A percentile compares a stretch with the other conserved stretches of the same genome.
Evolutionary conservation across 192 early-diverging fungal genomes (phyloP).

Genomic region (Coemansia sp.): DNA sequence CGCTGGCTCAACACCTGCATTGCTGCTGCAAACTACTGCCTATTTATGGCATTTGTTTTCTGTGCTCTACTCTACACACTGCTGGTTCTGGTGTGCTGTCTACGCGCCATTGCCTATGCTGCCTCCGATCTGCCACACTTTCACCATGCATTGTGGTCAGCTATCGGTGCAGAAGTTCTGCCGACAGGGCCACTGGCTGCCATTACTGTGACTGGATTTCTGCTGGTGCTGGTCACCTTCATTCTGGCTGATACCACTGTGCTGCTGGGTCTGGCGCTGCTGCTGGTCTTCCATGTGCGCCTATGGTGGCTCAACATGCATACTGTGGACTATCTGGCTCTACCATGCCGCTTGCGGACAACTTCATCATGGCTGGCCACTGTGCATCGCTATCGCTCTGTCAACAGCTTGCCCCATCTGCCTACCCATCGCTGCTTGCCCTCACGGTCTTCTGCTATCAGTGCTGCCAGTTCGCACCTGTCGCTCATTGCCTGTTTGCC

Average conservation of each 20-base stretch:
- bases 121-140: slow-evolving; percentile 15
- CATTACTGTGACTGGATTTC: slow-evolving; percentile 8
- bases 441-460: slow-evolving; percentile 27
- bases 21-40: slow-evolving; percentile 23
- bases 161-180: slow-evolving; percentile 10
- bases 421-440: slow-evolving; percentile 21
- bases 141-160: slow-evolving; percentile 13
- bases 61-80: slow-evolving; percentile 18
- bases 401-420: slow-evolving; percentile 1
- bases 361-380: slow-evolving; percentile 13
- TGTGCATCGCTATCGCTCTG: slow-evolving; percentile 25
- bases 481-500: slow-evolving; percentile 18
- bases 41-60: slow-evolving; percentile 32
- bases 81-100: slow-evolving; percentile 24
- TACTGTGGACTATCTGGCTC: slow-evolving; percentile 34
- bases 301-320: slow-evolving; percentile 35
- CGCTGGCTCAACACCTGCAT: slow-evolving; percentile 45
- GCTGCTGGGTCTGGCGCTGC: slow-evolving; percentile 23
- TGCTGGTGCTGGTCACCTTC: slow-evolving; percentile 23
- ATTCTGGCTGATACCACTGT: slow-evolving; percentile 24
- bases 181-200: slow-evolving; percentile 3
- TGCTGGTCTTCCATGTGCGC: slow-evolving; percentile 41
- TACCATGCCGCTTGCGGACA: slow-evolving; percentile 14
- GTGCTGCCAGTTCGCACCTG: no score
- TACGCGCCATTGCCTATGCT: slow-evolving; percentile 17